Evolutionary conservation across 371 early-diverging fungal genomes (phyloP).

Genomic region (Apophysomyces sp.): DNA sequence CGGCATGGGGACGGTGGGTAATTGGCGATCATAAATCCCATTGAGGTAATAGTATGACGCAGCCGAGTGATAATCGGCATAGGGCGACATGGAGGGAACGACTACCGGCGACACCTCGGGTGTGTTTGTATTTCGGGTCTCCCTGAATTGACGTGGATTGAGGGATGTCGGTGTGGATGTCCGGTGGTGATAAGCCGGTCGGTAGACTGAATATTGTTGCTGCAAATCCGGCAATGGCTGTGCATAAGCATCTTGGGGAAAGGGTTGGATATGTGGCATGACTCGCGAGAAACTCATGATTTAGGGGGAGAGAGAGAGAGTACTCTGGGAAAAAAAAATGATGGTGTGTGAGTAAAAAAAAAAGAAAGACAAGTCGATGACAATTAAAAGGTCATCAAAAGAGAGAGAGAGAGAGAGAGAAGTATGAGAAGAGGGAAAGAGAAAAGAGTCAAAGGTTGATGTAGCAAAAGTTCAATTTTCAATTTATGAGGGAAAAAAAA

Average conservation of each 20-base stretch:
- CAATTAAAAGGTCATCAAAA: background rate
- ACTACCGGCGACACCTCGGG: constrained; percentile 3
- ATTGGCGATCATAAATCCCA: background rate
- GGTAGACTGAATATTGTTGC: constrained; percentile 17
- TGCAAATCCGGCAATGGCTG: constrained; percentile 10
- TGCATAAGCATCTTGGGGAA: constrained; percentile 19
- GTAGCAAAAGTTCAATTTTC: background rate
- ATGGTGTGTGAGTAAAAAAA: background rate
- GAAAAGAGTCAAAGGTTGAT: background rate
- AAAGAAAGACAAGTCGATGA: constrained; percentile 2
- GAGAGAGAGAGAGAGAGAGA: constrained; percentile 8
- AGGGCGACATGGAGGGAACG: constrained; percentile 12
- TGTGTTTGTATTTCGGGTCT: background rate
- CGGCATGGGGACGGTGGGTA: background rate
- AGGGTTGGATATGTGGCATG: constrained; percentile 30
- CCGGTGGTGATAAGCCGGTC: constrained; percentile 24
- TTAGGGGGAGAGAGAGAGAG: background rate
- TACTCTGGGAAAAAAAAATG: background rate
- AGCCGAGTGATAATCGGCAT: background rate
- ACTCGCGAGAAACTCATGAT: constrained; percentile 20
- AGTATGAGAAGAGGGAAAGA: background rate
- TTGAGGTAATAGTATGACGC: background rate
- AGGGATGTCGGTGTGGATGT: background rate
- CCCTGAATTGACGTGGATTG: background rate
- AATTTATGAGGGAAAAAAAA: background rate